These are phyloP conservation scores for Saccharomycopsis malanga DNA, from an alignment of 805 yeast species.

Conservation along the genomic window DNA sequence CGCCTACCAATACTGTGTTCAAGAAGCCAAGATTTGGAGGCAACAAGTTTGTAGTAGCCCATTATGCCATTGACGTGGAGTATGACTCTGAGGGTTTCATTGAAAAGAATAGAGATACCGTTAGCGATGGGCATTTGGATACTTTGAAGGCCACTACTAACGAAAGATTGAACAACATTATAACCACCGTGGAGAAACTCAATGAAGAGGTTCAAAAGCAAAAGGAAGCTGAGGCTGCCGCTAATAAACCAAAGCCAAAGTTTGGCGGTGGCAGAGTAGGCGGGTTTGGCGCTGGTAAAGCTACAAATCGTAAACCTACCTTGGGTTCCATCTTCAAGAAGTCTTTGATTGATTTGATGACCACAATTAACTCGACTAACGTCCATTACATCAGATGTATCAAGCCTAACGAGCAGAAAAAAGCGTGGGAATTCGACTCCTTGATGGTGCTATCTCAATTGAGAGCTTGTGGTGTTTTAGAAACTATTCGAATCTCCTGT, in stretches of 20 bases:
- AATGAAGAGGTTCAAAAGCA: conserved; percentile 41
- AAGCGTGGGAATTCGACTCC: conserved; percentile 94
- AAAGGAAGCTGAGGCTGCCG: conserved; percentile 28
- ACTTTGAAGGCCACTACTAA: conserved; percentile 67
- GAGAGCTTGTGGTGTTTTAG: conserved; percentile 97
- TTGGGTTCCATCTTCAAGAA: conserved; percentile 90
- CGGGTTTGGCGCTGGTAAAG: conserved; percentile 33
- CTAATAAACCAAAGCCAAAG: conserved; percentile 29
- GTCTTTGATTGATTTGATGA: conserved; percentile 88
- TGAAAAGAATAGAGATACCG: conserved; percentile 96
- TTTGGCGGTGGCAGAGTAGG: conserved; percentile 21
- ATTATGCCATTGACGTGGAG: conserved; percentile 89
- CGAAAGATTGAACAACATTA: conserved; percentile 54
- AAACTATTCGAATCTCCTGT: conserved; percentile 92
- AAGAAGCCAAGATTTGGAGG: conserved; percentile 93
- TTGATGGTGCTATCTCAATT: conserved; percentile 91
- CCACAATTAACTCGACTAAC: conserved; percentile 86
- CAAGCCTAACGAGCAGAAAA: conserved; percentile 90
- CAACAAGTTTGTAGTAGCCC: conserved; percentile 81
- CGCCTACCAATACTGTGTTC: conserved; percentile 69
- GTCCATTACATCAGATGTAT: conserved; percentile 97
- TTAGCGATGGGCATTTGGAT: conserved; percentile 90
- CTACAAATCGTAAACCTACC: conserved; percentile 74
- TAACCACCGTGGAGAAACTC: conserved; percentile 56
- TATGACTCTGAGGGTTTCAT: conserved; percentile 92